Percentiles rank a stretch among this genome's conserved stretches.
These are phyloP conservation scores for Phoenix dactylifera DNA, from an alignment of 176 grass and related monocot species.

Conservation along the genomic window DNA sequence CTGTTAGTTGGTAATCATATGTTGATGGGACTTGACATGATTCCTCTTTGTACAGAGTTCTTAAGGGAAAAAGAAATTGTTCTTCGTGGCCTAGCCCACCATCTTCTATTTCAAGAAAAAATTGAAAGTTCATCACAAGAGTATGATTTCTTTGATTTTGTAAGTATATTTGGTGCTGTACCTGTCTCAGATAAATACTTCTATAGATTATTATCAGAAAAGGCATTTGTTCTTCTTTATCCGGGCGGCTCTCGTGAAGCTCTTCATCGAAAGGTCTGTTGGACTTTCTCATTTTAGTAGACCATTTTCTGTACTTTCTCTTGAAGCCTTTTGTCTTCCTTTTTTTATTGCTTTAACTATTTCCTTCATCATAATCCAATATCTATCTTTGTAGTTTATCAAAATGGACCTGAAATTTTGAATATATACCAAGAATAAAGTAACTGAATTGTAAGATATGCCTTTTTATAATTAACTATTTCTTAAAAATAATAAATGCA, in stretches of 20 bases:
- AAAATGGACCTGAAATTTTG: too few species aligned
- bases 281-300: too few species aligned
- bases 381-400: too few species aligned
- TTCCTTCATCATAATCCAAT: too few species aligned
- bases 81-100: slow-evolving; percentile 48
- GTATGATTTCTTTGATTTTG: slow-evolving; percentile 54
- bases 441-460: too few species aligned
- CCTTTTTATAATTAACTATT: too few species aligned
- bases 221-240: slow-evolving; percentile 60
- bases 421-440: too few species aligned
- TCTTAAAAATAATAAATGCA: too few species aligned
- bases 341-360: too few species aligned
- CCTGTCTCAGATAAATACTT: slow-evolving; percentile 35
- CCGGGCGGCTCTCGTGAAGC: slow-evolving; percentile 59
- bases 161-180: slow-evolving; percentile 51
- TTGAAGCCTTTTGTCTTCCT: too few species aligned
- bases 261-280: slow-evolving; percentile 46
- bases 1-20: slow-evolving; percentile 74
- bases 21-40: slow-evolving; percentile 52
- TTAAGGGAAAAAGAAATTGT: slow-evolving; percentile 30
- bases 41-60: slow-evolving; percentile 44
- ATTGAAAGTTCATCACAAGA: slow-evolving; percentile 28
- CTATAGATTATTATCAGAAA: slow-evolving; percentile 38
- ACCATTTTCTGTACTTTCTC: too few species aligned
- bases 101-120: slow-evolving; percentile 38